Base-by-base conservation (phyloP, 352 stramenopile genomes). In the Pythium periplocum region DNA sequence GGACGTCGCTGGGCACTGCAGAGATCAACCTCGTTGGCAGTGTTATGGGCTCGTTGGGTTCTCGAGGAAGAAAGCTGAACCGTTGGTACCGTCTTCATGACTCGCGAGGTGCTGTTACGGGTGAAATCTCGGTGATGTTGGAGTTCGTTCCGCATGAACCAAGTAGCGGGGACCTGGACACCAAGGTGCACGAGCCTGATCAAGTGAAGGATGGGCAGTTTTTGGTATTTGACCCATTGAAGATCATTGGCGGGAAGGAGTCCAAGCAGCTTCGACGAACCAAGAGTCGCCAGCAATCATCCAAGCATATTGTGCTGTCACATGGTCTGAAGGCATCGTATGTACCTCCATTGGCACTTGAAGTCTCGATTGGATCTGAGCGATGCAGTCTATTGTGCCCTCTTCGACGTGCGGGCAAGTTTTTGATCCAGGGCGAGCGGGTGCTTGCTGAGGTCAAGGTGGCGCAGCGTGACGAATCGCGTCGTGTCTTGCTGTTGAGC, bases 401-500 rank as follows among this genome's bases (percentile, higher is more conserved):
- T 6, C 59, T 96, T 5, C 86, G 86, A 38, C 72, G 86, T 32
- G 86, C 86, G 4, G 86, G 86, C 35, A 94, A 94, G 45, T 96
- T 96, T 48, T 68, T 96, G 30, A 90, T 96, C 51, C 83, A 92
- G 61, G 83, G 86, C 1, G 86, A 93, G 44, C 83, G 86, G 32
- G 75, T 96, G 10, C 57, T 94, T 9, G 86, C 79, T 2, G 86
- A 96, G 68, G 86, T 94, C 11, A 96, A 96, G 51, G 86, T 96
- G 26, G 86, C 86, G 3, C 86, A 94, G 45, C 67, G 86, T 38
- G 86, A 94, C 48, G 83, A 96, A 48, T 91, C 79, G 35, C 80
- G 84, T 17, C 80, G 86, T 31, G 86, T 96, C 3, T 53, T 96
- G 37, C 56, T 93, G 31, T 59, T 96, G 10, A 93, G 78, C 42